A percentile compares a stretch with the other conserved stretches of the same genome.
Evolutionary conservation across 2,329 filamentous ascomycete species (phyloP).

Genomic region (Diaporthe aspalathi): DNA sequence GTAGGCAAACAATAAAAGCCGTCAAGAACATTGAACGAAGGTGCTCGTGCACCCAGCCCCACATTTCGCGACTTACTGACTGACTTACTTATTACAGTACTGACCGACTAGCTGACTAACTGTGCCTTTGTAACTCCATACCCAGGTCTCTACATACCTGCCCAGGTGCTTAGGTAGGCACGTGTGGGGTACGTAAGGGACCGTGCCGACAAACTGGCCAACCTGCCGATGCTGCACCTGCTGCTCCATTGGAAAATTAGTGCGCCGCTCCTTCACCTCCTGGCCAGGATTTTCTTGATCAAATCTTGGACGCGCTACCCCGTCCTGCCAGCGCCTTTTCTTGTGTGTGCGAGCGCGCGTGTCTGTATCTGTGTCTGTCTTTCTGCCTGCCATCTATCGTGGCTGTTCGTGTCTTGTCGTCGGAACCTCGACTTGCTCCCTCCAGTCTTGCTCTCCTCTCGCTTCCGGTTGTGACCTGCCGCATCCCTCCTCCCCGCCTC

Average conservation of each 20-base stretch:
- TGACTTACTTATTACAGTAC: too few relatives aligned
- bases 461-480: background rate
- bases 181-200: too few relatives aligned
- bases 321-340: background rate
- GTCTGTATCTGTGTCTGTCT: background rate
- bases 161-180: too few relatives aligned
- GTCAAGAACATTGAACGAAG: too few relatives aligned
- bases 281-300: constrained; percentile 20
- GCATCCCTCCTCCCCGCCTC: background rate
- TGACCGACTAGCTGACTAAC: too few relatives aligned
- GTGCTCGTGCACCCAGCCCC: background rate
- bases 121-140: too few relatives aligned
- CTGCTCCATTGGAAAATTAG: constrained; percentile 21
- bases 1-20: background rate
- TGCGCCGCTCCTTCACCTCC: constrained; percentile 27
- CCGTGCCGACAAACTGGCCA: too few relatives aligned
- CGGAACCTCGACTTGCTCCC: background rate
- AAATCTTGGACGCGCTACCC: constrained; percentile 21
- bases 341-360: background rate
- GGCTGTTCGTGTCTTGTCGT: background rate
- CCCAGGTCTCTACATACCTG: too few relatives aligned
- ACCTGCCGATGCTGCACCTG: background rate
- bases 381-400: background rate
- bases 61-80: background rate
- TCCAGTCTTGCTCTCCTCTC: background rate